A percentile compares a stretch with the other conserved stretches of the same genome.
Conservation (phyloP, 2,329 filamentous ascomycete genomes). For the Pochonia chlamydosporia region DNA sequence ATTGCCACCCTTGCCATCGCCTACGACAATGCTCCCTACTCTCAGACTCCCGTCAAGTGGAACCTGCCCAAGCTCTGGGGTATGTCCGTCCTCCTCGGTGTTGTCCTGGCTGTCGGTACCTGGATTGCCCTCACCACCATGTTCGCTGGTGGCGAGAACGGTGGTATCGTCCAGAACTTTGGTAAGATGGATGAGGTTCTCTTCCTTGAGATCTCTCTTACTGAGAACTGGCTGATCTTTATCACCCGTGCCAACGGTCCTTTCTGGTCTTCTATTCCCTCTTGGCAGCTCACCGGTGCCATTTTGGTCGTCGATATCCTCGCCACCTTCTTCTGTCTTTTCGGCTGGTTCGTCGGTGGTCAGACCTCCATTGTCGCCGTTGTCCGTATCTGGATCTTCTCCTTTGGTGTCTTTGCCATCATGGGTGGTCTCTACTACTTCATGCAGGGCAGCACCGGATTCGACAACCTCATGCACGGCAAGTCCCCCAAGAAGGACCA, state of each 20-base stretch:
- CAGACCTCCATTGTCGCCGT: conserved; percentile 76
- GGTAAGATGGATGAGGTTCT: conserved; percentile 76
- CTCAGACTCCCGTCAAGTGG: conserved; percentile 85
- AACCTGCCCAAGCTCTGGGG: conserved; percentile 92
- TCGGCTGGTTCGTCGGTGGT: conserved; percentile 69
- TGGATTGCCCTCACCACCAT: conserved; percentile 90
- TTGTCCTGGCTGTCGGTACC: conserved; percentile 75
- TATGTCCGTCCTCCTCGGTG: conserved; percentile 78
- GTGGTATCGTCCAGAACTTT: conserved; percentile 86
- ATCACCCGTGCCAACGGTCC: conserved; percentile 90
- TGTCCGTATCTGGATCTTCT: conserved; percentile 87
- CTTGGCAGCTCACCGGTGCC: conserved; percentile 75
- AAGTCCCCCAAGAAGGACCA: conserved; percentile 75
- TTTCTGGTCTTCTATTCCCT: conserved; percentile 86
- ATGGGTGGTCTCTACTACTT: conserved; percentile 71
- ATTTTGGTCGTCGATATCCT: conserved; percentile 78
- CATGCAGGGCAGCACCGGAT: conserved; percentile 72
- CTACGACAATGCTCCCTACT: conserved; percentile 88
- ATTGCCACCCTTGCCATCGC: conserved; percentile 88
- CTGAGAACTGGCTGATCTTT: conserved; percentile 96
- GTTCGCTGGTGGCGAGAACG: conserved; percentile 60
- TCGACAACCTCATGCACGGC: conserved; percentile 91
- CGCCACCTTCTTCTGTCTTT: conserved; percentile 79
- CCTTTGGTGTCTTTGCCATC: conserved; percentile 81
- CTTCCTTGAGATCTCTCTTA: conserved; percentile 85